These are phyloP conservation scores for Aspergillus heteromorphus DNA, from an alignment of 495 filamentous ascomycete species.

Conservation along the genomic window DNA sequence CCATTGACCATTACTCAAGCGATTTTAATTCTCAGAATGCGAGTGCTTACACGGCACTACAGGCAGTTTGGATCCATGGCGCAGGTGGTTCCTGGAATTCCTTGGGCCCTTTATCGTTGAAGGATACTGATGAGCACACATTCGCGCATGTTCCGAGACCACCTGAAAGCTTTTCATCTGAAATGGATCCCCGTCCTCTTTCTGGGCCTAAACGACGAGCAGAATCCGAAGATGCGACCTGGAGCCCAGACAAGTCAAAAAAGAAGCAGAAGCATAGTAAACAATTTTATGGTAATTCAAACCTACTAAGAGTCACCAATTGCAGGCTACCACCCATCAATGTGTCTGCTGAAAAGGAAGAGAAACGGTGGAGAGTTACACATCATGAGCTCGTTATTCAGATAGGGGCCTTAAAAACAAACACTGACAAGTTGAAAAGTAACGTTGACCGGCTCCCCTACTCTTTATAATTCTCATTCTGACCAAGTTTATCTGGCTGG, in stretches of 20 bases:
- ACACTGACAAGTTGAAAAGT: constrained; percentile 18
- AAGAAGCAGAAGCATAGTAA: neutral
- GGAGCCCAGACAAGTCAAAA: neutral
- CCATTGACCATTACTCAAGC: constrained; percentile 11
- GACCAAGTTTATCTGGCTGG: neutral
- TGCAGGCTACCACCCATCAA: constrained; percentile 15
- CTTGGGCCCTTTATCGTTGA: constrained; percentile 3
- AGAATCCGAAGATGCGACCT: neutral
- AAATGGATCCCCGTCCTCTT: neutral
- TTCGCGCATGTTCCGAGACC: constrained; percentile 10
- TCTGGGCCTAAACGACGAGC: neutral
- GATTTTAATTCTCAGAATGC: constrained; percentile 23
- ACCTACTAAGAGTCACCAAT: constrained; percentile 19
- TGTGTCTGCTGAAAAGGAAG: neutral
- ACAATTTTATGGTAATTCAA: constrained; percentile 10
- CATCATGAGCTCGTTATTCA: constrained; percentile 6
- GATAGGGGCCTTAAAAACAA: neutral
- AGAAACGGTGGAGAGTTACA: constrained; percentile 16
- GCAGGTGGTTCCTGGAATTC: neutral
- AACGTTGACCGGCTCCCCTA: constrained; percentile 1
- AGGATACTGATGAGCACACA: neutral
- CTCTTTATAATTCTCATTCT: neutral
- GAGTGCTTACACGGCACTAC: constrained; percentile 24
- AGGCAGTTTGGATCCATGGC: constrained; percentile 16
- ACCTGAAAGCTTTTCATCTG: neutral